Evolutionary conservation across 306 rosid genomes (phyloP), one percentile per base, ranked within the genome.

Genomic region (Vigna angularis): DNA sequence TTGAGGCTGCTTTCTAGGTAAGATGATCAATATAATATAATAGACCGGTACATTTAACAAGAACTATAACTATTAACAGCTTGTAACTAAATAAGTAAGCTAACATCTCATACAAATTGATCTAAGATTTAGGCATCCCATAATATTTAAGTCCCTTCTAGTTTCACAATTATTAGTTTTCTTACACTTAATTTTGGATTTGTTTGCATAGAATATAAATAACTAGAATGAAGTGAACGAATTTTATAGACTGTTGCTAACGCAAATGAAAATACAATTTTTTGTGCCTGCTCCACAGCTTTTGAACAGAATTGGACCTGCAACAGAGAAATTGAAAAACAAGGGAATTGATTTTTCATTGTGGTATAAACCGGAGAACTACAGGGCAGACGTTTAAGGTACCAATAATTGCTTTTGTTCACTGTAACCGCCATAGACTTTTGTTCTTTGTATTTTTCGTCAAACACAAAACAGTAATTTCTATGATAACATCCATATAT

Each of bases 321-420:
- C 98, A 81, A 92, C 98, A 40, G 97, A 92, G 81, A 87, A 82
- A 50, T 76, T 94, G 74, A 89, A 84, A 89, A 58, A 76, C 81
- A 87, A 91, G 72, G 90, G 90, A 70, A 83, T 89, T 58, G 92
- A 90, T 82, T 89, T 92, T 81, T 89, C 98, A 61, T 81, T 90
- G 85, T 92, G 97, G 97, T 92, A 88, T 68, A 94, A 90, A 87
- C 98, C 98, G 52, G 93, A 94, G 67, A 84, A 83, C 79, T 94
- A 92, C 81, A 61, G 53, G 71, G 84, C 95, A 42, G 97, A 94
- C 51, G 66, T 94, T 86, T 94, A 87, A 90, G 74, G 71, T 24
- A 26, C 75, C 18, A 13, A 40, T 7, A 24, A 62, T 52, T 84
- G 75, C 48, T 70, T 15, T 75, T 17, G 32, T 38, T 70, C 36